Percentiles rank a stretch among this genome's conserved stretches.
These are phyloP conservation scores for Eutypella sp. DNA, from an alignment of 2,329 filamentous ascomycete genomes.

Conservation along the genomic window DNA sequence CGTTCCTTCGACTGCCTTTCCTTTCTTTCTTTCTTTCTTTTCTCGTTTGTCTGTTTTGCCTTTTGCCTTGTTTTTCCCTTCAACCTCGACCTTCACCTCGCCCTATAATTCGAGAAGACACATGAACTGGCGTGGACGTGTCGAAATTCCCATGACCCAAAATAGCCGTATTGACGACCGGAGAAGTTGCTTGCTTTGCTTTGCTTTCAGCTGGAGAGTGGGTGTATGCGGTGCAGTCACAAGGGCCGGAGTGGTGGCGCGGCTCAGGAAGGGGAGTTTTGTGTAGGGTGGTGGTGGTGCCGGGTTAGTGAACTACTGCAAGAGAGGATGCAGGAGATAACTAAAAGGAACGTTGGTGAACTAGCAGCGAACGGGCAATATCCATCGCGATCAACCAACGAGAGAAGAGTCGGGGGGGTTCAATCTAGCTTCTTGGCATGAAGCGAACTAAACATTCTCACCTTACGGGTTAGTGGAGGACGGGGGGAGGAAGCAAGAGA, in stretches of 20 bases:
- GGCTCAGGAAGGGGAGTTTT: conserved; percentile 1
- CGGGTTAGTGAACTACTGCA: background rate
- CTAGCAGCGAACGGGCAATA: background rate
- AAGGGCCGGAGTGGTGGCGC: background rate
- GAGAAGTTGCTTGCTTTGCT: too few relatives aligned
- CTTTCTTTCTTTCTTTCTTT: too few relatives aligned
- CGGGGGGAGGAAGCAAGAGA: too few relatives aligned
- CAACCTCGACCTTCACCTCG: background rate
- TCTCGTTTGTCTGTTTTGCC: background rate
- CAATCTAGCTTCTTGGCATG: background rate
- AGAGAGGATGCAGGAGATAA: background rate
- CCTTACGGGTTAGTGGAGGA: too few relatives aligned
- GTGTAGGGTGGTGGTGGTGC: background rate
- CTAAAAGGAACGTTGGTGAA: background rate
- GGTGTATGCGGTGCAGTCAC: background rate
- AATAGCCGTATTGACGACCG: background rate
- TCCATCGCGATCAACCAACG: background rate
- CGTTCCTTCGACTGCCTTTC: too few relatives aligned
- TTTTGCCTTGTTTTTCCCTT: background rate
- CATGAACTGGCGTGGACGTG: background rate
- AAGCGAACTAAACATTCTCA: too few relatives aligned
- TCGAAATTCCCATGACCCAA: background rate
- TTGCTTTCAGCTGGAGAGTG: too few relatives aligned
- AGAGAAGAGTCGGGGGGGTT: background rate
- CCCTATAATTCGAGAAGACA: background rate